Percentiles rank a stretch among this genome's conserved stretches.
These are phyloP conservation scores for Eucalyptus sp. DNA, from an alignment of 345 rosid species.

Conservation along the genomic window DNA sequence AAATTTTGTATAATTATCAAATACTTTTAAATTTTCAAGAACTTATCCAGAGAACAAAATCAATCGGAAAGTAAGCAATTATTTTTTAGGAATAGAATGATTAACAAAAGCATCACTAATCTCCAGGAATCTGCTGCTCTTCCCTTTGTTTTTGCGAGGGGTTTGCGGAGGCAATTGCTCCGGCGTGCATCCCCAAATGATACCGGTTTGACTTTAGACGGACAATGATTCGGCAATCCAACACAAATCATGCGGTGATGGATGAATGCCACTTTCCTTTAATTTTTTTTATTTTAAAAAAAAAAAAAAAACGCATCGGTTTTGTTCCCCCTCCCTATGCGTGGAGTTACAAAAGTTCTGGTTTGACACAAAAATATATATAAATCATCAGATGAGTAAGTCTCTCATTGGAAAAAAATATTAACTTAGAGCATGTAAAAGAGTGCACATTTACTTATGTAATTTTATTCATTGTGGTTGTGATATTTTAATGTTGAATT, in stretches of 20 bases:
- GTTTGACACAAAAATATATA: background rate
- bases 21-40: too few species aligned
- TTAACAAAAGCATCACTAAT: too few species aligned
- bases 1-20: too few species aligned
- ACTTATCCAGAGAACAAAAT: accelerated
- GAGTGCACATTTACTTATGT: background rate
- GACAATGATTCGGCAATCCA: background rate
- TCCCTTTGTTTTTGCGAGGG: background rate
- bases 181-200: background rate
- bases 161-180: background rate
- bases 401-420: background rate
- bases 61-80: too few species aligned
- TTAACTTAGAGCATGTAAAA: background rate
- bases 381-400: background rate
- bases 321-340: background rate
- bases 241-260: background rate
- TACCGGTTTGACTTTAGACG: background rate
- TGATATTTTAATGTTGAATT: background rate
- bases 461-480: background rate
- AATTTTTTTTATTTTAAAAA: too few species aligned
- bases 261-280: background rate
- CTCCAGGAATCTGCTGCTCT: background rate
- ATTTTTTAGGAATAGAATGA: accelerated
- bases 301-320: background rate
- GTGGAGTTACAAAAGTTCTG: background rate